A percentile compares a stretch with the other conserved stretches of the same genome.
These are phyloP conservation scores for Apiotrichum gamsii DNA, from an alignment of 1,284 basidiomycete genomes.

Conservation along the genomic window DNA sequence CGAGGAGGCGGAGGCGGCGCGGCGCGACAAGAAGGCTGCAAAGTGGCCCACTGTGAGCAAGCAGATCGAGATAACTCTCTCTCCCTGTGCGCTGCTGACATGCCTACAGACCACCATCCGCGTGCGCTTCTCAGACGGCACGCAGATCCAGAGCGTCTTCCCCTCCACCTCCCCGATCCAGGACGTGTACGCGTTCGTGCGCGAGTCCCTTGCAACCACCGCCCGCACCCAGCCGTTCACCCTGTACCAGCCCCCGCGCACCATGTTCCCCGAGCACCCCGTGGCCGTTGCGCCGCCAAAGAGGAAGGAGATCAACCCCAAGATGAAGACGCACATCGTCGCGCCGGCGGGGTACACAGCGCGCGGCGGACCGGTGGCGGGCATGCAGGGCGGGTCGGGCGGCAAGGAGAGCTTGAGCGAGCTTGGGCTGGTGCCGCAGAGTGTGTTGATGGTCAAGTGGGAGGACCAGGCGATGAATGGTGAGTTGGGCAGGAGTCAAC, in stretches of 20 bases:
- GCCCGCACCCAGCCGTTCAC: conserved; percentile 32
- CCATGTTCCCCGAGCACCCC: conserved; percentile 41
- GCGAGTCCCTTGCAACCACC: conserved; percentile 28
- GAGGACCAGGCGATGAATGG: conserved; percentile 45
- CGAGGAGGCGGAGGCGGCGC: conserved; percentile 32
- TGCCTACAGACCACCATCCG: conserved; percentile 38
- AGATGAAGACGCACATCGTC: conserved; percentile 26
- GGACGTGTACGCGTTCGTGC: conserved; percentile 45
- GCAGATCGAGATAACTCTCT: too few species aligned
- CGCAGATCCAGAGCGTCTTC: conserved; percentile 42
- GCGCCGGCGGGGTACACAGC: conserved; percentile 34
- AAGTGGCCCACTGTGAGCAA: conserved; percentile 42
- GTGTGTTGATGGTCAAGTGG: conserved; percentile 41
- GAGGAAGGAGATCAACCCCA: conserved; percentile 13
- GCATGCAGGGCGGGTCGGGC: conserved; percentile 35
- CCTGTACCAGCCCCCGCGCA: conserved; percentile 45
- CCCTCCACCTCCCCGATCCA: conserved; percentile 43
- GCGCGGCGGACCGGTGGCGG: conserved; percentile 19
- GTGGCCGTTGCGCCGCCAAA: conserved; percentile 2
- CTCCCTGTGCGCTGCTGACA: background rate
- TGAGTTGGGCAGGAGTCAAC: conserved; percentile 13
- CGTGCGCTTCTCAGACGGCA: conserved; percentile 44
- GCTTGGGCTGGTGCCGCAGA: conserved; percentile 46
- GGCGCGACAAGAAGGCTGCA: conserved; percentile 35
- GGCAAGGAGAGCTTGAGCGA: conserved; percentile 36